phyloP scores from a whole-genome alignment of 73 alveolate species.

The Uronychia binucleata region DNA sequence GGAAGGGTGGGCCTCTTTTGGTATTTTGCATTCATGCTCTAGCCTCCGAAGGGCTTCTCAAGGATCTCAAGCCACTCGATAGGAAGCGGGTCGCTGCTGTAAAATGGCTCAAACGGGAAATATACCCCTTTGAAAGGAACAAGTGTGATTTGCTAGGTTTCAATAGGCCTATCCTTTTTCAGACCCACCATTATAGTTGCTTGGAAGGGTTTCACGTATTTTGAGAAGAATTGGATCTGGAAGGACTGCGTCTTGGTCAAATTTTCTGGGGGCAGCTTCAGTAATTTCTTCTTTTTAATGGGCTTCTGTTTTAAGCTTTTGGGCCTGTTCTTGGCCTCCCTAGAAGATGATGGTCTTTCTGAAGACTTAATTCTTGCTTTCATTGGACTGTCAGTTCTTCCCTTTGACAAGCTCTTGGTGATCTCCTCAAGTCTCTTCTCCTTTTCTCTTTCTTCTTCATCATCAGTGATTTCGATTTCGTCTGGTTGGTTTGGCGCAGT shows the following conservation, averaged over 20 bases:
- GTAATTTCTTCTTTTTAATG: not conserved
- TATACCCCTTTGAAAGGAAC: slow-evolving; percentile 41
- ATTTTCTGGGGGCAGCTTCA: not conserved
- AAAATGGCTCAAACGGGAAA: slow-evolving; percentile 44
- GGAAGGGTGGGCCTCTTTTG: not conserved
- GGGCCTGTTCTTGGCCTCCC: not conserved
- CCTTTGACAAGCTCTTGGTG: not conserved
- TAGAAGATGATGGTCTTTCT: not conserved
- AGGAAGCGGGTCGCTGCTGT: slow-evolving; percentile 50
- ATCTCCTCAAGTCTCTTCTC: not conserved
- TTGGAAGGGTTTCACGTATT: not conserved
- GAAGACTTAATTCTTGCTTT: too few relatives aligned
- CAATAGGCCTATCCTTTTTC: slow-evolving; percentile 9
- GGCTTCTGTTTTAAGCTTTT: too few relatives aligned
- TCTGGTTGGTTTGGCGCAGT: not conserved
- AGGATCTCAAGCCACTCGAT: slow-evolving; percentile 52
- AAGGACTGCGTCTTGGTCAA: not conserved
- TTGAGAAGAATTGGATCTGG: not conserved
- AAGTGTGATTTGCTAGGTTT: slow-evolving; percentile 48
- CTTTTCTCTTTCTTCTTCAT: not conserved
- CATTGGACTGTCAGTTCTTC: not conserved
- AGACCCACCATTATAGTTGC: not conserved
- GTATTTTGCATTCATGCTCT: not conserved
- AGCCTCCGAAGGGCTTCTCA: not conserved
- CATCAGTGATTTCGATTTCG: not conserved